phyloP scores from a whole-genome alignment of 2,329 filamentous ascomycete species.

The Colletotrichum falcatum region DNA sequence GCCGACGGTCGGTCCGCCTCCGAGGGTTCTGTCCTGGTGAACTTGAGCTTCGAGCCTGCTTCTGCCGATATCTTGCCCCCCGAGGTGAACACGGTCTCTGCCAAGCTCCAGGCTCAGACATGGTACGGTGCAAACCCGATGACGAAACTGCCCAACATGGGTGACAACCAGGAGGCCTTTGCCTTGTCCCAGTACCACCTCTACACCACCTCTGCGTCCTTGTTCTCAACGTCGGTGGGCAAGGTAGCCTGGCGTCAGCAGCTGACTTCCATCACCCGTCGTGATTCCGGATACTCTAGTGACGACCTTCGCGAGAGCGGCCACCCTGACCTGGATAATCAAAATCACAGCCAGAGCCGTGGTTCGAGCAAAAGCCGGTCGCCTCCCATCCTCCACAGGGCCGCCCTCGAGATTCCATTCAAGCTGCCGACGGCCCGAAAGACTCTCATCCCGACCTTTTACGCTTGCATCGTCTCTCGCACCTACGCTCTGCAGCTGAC shows the following conservation, averaged over 20 bases:
- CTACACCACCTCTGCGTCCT: conserved; percentile 59
- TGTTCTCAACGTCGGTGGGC: conserved; percentile 53
- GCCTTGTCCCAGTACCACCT: conserved; percentile 50
- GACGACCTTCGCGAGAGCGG: conserved; percentile 52
- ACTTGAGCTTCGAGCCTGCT: conserved; percentile 61
- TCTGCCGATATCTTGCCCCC: conserved; percentile 59
- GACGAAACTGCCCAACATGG: conserved; percentile 62
- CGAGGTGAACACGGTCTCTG: conserved; percentile 60
- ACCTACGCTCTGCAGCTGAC: conserved; percentile 64
- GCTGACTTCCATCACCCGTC: conserved; percentile 50
- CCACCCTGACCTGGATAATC: conserved; percentile 51
- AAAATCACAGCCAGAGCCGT: conserved; percentile 41
- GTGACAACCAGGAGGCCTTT: conserved; percentile 55
- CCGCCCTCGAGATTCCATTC: conserved; percentile 61
- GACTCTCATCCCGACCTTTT: conserved; percentile 67
- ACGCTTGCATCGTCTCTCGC: conserved; percentile 68
- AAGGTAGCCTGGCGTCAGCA: conserved; percentile 57
- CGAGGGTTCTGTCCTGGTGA: conserved; percentile 57
- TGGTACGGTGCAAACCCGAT: conserved; percentile 63
- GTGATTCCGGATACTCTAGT: conserved; percentile 67
- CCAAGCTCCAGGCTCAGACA: conserved; percentile 65
- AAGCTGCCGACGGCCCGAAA: conserved; percentile 60
- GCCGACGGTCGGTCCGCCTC: conserved; percentile 60
- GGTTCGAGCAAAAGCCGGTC: conserved; percentile 36
- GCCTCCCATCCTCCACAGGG: conserved; percentile 54